Percentiles rank a stretch among this genome's conserved stretches.
Evolutionary conservation across 768 basidiomycete genomes (phyloP).

Genomic region (Suillus sp.): DNA sequence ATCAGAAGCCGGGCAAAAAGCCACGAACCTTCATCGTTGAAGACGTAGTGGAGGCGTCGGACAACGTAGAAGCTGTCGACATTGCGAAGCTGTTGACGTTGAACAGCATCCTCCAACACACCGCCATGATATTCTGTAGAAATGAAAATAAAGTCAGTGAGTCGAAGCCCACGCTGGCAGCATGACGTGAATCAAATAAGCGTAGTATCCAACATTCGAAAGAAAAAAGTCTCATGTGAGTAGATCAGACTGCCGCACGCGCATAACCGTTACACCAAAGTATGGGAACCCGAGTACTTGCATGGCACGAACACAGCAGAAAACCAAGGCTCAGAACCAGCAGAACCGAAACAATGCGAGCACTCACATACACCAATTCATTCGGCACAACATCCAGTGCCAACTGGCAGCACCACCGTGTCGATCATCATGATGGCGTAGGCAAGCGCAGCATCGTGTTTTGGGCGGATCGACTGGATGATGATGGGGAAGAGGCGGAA

Average conservation of each 20-base stretch:
- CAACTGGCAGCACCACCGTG: slow-evolving; percentile 60
- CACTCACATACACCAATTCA: slow-evolving; percentile 79
- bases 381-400: slow-evolving; percentile 72
- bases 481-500: slow-evolving; percentile 29
- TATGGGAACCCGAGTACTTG: no score
- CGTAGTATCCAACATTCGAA: background rate
- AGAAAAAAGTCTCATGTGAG: background rate
- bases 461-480: slow-evolving; percentile 29
- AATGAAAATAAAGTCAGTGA: slow-evolving; percentile 3
- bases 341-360: background rate
- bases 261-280: no score
- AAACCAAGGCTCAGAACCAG: background rate
- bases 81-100: background rate
- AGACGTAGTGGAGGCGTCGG: background rate
- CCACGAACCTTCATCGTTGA: background rate
- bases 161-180: background rate
- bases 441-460: slow-evolving; percentile 55
- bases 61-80: background rate
- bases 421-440: slow-evolving; percentile 46
- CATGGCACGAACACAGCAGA: background rate
- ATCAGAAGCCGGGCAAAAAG: background rate
- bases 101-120: slow-evolving; percentile 50
- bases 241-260: no score
- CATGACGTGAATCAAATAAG: background rate
- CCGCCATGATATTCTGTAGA: slow-evolving; percentile 56